A percentile compares a stretch with the other conserved stretches of the same genome.
Evolutionary conservation across 441 rosid species (phyloP).

Genomic region (Viola pubescens): DNA sequence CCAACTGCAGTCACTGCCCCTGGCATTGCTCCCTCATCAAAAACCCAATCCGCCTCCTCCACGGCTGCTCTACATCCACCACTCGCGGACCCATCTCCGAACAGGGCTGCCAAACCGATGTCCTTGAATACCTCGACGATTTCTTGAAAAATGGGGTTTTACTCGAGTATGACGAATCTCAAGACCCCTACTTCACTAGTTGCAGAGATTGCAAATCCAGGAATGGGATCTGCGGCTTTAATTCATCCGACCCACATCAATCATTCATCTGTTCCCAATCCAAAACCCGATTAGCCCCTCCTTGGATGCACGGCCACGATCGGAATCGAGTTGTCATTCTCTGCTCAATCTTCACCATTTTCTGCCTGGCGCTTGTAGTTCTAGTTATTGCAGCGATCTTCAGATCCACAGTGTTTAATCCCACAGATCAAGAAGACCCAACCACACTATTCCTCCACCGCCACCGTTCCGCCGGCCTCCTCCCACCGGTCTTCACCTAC

Average conservation of each 20-base stretch:
- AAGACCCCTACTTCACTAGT: constrained; percentile 50
- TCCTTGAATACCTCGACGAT: constrained; percentile 39
- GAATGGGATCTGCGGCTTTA: constrained; percentile 66
- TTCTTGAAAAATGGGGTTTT: constrained; percentile 47
- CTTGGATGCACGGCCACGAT: constrained; percentile 28
- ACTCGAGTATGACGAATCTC: constrained; percentile 59
- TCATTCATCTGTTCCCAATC: constrained; percentile 43
- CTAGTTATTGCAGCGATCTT: constrained; percentile 37
- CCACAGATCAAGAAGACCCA: constrained; percentile 50
- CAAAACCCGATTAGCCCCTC: constrained; percentile 29
- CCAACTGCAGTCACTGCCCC: constrained; percentile 51
- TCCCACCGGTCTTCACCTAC: constrained; percentile 82
- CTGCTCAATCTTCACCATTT: constrained; percentile 40
- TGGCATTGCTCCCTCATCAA: constrained; percentile 57
- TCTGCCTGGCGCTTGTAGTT: constrained; percentile 42
- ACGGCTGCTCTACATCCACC: constrained; percentile 38
- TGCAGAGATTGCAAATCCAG: constrained; percentile 44
- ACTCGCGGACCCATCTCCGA: constrained; percentile 27
- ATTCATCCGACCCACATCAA: constrained; percentile 47
- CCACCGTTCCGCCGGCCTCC: constrained; percentile 57
- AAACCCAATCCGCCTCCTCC: constrained; percentile 48
- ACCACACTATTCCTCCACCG: constrained; percentile 64
- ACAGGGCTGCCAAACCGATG: constrained; percentile 63
- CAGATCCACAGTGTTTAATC: constrained; percentile 42
- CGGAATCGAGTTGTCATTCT: constrained; percentile 34